These are phyloP conservation scores for Cupressus sempervirens DNA, from an alignment of 75 land plant genomes.

Conservation along the genomic window DNA sequence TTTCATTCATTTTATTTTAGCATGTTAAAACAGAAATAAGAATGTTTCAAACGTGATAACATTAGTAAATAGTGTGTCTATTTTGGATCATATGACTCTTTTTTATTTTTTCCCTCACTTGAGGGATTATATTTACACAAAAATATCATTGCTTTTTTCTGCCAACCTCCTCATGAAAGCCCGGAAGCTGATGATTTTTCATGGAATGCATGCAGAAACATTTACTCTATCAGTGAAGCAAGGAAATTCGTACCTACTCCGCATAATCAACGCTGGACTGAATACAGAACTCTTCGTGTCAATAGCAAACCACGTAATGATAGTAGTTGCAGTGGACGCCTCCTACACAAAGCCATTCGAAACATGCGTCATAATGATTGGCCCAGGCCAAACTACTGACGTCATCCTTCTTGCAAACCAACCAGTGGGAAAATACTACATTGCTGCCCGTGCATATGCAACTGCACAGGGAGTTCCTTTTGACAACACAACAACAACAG, in stretches of 20 bases:
- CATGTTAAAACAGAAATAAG: no score
- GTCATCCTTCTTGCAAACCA: slow-evolving; percentile 45
- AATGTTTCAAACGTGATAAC: no score
- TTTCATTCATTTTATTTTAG: no score
- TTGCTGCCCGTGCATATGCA: slow-evolving; percentile 37
- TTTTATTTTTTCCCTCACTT: no score
- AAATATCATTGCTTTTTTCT: not conserved
- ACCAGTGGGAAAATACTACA: slow-evolving; percentile 35
- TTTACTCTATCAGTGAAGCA: not conserved
- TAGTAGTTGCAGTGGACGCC: slow-evolving; percentile 58
- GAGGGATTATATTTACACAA: no score
- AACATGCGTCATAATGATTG: slow-evolving; percentile 39
- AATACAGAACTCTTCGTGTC: slow-evolving; percentile 19
- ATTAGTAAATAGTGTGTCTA: no score
- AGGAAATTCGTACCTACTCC: slow-evolving; percentile 17
- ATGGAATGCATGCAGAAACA: slow-evolving; percentile 2
- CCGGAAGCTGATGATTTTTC: not conserved
- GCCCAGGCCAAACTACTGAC: slow-evolving; percentile 65
- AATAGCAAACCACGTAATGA: slow-evolving; percentile 27
- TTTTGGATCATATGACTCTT: no score
- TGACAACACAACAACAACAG: slow-evolving; percentile 61
- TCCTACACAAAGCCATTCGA: slow-evolving; percentile 50
- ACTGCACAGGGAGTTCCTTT: slow-evolving; percentile 28
- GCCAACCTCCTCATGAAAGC: not conserved
- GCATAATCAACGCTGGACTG: slow-evolving; percentile 16